phyloP scores from a whole-genome alignment of 106 monocot species.

The Hemerocallis citrina region DNA sequence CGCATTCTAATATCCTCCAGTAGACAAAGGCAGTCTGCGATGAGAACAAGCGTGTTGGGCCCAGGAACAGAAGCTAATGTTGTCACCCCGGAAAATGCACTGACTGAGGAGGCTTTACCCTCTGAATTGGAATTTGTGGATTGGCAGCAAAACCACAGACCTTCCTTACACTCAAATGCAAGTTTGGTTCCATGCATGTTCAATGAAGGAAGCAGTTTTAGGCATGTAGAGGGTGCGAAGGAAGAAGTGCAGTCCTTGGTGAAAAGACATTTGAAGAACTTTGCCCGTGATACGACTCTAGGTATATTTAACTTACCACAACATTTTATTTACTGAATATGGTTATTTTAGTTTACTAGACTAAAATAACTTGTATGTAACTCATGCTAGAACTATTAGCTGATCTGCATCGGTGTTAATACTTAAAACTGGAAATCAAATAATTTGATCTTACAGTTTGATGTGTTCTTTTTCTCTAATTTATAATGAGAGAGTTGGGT shows the following conservation, averaged over 20 bases:
- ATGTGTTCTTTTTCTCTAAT: no score
- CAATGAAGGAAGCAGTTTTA: constrained; percentile 21
- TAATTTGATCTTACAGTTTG: no score
- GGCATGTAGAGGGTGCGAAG: constrained; percentile 35
- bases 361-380: no score
- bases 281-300: constrained; percentile 17
- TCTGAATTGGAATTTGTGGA: neutral
- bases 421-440: no score
- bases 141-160: constrained; percentile 7
- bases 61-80: neutral
- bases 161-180: constrained; percentile 9
- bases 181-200: constrained; percentile 12
- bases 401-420: no score
- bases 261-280: constrained; percentile 19
- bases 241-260: constrained; percentile 42
- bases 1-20: constrained; percentile 42
- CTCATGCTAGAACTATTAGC: no score
- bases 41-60: neutral
- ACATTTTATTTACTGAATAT: no score
- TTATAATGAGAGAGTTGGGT: no score
- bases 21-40: constrained; percentile 25
- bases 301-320: no score
- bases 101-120: neutral
- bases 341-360: no score
- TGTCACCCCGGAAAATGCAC: constrained; percentile 3